Percentiles rank a stretch among this genome's conserved stretches.
These are phyloP conservation scores for Ziziphus jujuba DNA, from an alignment of 306 rosid species.

Conservation along the genomic window DNA sequence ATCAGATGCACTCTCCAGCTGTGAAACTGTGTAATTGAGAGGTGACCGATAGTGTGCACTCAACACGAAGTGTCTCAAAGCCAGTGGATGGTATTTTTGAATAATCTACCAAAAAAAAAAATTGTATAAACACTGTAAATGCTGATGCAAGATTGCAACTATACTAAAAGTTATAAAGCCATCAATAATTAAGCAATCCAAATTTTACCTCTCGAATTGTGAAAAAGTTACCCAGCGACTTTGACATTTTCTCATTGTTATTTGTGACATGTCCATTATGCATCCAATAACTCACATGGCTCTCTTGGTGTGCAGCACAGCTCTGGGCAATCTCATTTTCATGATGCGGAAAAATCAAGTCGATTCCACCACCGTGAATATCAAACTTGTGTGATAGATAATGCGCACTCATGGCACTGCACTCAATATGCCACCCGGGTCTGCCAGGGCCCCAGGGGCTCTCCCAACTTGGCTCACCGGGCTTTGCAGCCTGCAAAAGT, in stretches of 20 bases:
- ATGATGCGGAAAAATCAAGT: constrained; percentile 95
- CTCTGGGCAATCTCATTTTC: constrained; percentile 97
- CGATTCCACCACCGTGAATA: constrained; percentile 98
- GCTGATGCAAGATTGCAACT: constrained; percentile 21
- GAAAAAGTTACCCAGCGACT: constrained; percentile 91
- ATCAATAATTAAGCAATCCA: constrained; percentile 1
- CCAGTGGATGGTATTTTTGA: constrained; percentile 74
- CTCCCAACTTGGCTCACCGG: constrained; percentile 97
- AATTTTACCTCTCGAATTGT: constrained; percentile 84
- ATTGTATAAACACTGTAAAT: constrained; percentile 18
- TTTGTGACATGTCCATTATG: constrained; percentile 96
- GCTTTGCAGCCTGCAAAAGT: constrained; percentile 75
- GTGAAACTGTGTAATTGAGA: constrained; percentile 67
- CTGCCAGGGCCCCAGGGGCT: constrained; percentile 98
- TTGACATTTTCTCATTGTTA: constrained; percentile 92
- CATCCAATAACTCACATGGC: constrained; percentile 78
- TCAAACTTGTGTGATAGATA: constrained; percentile 80
- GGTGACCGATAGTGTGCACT: constrained; percentile 89
- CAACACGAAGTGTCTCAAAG: constrained; percentile 82
- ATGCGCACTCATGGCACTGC: constrained; percentile 98
- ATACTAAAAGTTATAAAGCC: constrained; percentile 15
- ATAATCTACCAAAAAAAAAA: constrained; percentile 59
- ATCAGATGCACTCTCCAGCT: constrained; percentile 84
- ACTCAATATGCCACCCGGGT: constrained; percentile 99
- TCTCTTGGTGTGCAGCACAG: constrained; percentile 79